phyloP scores from a whole-genome alignment of 2,329 filamentous ascomycete species.

The Cladosporium sp. region DNA sequence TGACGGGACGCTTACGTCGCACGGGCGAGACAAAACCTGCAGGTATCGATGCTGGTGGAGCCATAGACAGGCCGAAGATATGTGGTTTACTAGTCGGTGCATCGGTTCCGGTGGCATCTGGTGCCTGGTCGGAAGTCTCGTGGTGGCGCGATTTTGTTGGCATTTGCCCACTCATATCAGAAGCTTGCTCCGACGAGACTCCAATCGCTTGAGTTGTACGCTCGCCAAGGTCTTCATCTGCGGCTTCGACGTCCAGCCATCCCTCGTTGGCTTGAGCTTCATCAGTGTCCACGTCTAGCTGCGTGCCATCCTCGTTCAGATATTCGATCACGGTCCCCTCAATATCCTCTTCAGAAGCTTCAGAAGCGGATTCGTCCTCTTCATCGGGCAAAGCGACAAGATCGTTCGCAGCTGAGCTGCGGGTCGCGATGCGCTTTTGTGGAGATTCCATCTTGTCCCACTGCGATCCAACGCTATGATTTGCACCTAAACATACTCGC shows the following conservation, averaged over 20 bases:
- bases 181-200: neutral
- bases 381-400: conserved; percentile 18
- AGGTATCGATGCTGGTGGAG: conserved; percentile 15
- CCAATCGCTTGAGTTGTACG: neutral
- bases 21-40: conserved; percentile 29
- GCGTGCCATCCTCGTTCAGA: conserved; percentile 21
- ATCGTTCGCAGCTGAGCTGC: conserved; percentile 18
- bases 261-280: conserved; percentile 13
- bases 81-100: no score
- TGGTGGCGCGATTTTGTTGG: neutral
- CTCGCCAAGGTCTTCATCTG: conserved; percentile 17
- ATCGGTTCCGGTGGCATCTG: no score
- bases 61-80: neutral
- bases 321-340: conserved; percentile 20
- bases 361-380: conserved; percentile 4
- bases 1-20: conserved; percentile 8
- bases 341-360: conserved; percentile 15
- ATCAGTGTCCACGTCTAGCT: conserved; percentile 14
- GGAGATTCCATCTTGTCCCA: conserved; percentile 28
- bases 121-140: no score
- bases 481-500: conserved; percentile 34
- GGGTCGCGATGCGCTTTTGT: conserved; percentile 25
- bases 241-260: conserved; percentile 23
- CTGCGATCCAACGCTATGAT: conserved; percentile 16
- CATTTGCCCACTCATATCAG: neutral